Evolutionary conservation across 164 flowering plant species (phyloP).

Genomic region (Liriodendron chinense): DNA sequence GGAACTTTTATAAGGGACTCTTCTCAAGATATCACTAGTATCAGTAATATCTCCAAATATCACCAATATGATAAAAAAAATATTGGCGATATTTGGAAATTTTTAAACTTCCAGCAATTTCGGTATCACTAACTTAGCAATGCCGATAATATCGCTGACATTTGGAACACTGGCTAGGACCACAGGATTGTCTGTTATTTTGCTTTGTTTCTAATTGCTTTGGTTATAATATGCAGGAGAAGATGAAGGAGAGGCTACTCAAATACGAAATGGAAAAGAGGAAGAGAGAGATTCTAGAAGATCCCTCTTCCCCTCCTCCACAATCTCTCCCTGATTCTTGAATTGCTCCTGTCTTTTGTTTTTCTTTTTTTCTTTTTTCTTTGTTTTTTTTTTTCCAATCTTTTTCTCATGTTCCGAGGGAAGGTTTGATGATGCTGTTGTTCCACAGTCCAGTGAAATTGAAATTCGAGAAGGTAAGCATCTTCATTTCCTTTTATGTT

Average conservation of each 20-base stretch:
- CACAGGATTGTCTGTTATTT: too few relatives aligned
- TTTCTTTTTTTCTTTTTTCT: not conserved
- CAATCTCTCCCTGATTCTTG: not conserved
- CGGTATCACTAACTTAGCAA: too few relatives aligned
- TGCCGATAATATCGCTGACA: too few relatives aligned
- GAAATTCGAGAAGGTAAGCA: not conserved
- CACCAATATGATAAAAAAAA: too few relatives aligned
- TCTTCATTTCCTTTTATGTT: not conserved
- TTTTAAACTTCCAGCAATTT: too few relatives aligned
- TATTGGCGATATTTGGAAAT: too few relatives aligned
- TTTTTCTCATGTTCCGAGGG: not conserved
- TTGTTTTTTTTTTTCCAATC: not conserved
- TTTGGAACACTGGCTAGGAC: too few relatives aligned
- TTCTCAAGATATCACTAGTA: too few relatives aligned
- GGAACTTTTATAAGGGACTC: too few relatives aligned
- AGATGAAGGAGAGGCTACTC: slow-evolving; percentile 22
- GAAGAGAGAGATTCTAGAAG: not conserved
- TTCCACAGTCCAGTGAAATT: not conserved
- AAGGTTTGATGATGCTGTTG: not conserved
- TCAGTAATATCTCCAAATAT: too few relatives aligned
- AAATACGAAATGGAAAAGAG: slow-evolving; percentile 17
- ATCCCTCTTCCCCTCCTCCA: not conserved
- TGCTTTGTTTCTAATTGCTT: too few relatives aligned
- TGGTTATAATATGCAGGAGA: slow-evolving; percentile 14
- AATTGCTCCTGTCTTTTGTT: not conserved